phyloP scores from a whole-genome alignment of 371 early-diverging fungal species.

The Mortierella sp. region DNA sequence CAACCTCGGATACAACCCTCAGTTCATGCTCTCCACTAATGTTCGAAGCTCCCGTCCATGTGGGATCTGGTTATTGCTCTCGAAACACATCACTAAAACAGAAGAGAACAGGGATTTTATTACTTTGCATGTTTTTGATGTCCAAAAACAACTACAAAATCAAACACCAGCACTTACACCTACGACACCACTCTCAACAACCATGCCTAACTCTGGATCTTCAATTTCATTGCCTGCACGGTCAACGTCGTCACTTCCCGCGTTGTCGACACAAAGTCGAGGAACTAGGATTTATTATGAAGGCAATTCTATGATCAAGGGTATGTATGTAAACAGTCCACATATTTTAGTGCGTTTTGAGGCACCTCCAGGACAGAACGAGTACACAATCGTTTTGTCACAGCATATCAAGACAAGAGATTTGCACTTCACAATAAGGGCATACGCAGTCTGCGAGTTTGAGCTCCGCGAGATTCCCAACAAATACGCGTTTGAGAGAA shows the following conservation, averaged over 20 bases:
- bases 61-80: constrained; percentile 83
- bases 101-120: constrained; percentile 89
- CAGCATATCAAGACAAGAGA: constrained; percentile 80
- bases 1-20: constrained; percentile 84
- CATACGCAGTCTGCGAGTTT: constrained; percentile 77
- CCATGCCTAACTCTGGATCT: constrained; percentile 2
- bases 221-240: not conserved
- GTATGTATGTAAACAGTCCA: constrained; percentile 88
- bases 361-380: constrained; percentile 69
- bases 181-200: constrained; percentile 13
- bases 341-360: constrained; percentile 83
- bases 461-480: constrained; percentile 74
- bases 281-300: constrained; percentile 85
- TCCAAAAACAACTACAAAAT: constrained; percentile 60
- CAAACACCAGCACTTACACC: constrained; percentile 10
- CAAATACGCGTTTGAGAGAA: constrained; percentile 68
- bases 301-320: constrained; percentile 76
- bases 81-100: constrained; percentile 84
- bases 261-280: not conserved
- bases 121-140: constrained; percentile 84
- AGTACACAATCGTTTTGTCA: constrained; percentile 84
- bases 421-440: constrained; percentile 81
- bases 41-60: constrained; percentile 69
- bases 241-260: not conserved
- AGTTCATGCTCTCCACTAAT: constrained; percentile 73